Evolutionary conservation across 352 stramenopile genomes (phyloP).

Genomic region (Aphanomyces invadans): DNA sequence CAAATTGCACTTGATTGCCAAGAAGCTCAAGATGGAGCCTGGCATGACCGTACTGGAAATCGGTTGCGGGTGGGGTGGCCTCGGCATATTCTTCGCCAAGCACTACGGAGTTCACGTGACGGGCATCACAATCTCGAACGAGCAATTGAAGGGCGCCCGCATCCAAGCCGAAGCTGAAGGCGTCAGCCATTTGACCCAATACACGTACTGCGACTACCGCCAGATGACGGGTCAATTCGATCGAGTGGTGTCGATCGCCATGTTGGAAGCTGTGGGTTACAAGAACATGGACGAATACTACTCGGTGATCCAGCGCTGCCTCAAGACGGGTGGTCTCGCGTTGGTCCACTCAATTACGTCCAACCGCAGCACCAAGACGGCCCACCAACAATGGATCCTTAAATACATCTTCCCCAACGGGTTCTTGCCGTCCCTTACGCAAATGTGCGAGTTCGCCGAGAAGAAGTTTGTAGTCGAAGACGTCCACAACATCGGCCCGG

Average conservation of each 20-base stretch:
- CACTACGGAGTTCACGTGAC: constrained; percentile 81
- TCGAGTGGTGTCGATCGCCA: constrained; percentile 81
- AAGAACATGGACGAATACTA: constrained; percentile 87
- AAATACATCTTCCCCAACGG: constrained; percentile 90
- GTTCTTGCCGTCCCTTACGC: constrained; percentile 68
- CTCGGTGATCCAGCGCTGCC: constrained; percentile 63
- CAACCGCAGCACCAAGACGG: constrained; percentile 77
- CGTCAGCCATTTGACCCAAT: constrained; percentile 77
- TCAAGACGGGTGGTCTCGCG: constrained; percentile 69
- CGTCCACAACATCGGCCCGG: constrained; percentile 76
- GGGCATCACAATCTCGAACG: constrained; percentile 86
- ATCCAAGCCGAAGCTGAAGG: constrained; percentile 70
- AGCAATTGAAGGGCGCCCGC: constrained; percentile 82
- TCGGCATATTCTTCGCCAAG: constrained; percentile 82
- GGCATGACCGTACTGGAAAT: constrained; percentile 85
- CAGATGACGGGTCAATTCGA: constrained; percentile 84
- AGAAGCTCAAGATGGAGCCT: constrained; percentile 78
- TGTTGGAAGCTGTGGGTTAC: constrained; percentile 85
- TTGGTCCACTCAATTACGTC: constrained; percentile 79
- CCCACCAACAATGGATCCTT: constrained; percentile 80
- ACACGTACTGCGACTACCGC: constrained; percentile 88
- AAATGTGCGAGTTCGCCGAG: constrained; percentile 69
- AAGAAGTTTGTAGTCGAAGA: constrained; percentile 76
- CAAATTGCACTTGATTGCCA: constrained; percentile 83
- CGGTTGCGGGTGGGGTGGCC: constrained; percentile 82